Conservation (phyloP, 164 flowering plant species). For the Kalanchoe fedtschenkoi region DNA sequence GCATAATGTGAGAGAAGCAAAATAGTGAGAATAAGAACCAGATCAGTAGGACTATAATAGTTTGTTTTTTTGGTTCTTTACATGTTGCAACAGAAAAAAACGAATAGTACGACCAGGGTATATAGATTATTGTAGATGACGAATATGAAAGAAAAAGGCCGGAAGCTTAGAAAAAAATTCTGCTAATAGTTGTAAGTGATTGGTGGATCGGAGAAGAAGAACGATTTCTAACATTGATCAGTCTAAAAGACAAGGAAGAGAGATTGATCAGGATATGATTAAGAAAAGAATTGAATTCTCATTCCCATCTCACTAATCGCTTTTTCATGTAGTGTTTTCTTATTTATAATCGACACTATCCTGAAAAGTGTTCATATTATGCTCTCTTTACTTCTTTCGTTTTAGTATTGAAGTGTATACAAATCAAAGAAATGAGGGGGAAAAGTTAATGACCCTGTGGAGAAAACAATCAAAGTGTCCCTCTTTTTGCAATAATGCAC, state of each 20-base stretch:
- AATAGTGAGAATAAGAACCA: too few species aligned
- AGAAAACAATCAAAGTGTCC: not conserved
- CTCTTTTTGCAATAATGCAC: not conserved
- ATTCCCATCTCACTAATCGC: not conserved
- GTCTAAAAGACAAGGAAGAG: not conserved
- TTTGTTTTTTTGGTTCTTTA: too few species aligned
- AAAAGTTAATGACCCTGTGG: not conserved
- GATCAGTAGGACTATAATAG: too few species aligned
- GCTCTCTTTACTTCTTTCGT: not conserved
- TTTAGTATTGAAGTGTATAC: not conserved
- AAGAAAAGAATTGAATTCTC: not conserved
- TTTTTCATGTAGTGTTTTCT: not conserved
- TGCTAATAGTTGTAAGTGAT: not conserved
- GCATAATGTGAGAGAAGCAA: too few species aligned
- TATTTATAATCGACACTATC: not conserved
- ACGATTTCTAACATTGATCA: not conserved
- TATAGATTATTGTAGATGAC: too few species aligned
- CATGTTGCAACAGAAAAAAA: too few species aligned
- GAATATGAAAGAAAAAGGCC: too few species aligned
- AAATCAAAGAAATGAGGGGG: not conserved
- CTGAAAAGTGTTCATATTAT: not conserved
- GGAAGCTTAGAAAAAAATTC: too few species aligned
- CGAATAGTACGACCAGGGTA: too few species aligned
- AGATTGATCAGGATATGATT: not conserved
- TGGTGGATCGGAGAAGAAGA: constrained; percentile 1